These are phyloP conservation scores for Sordariomycetes sp. DNA, from an alignment of 2,329 filamentous ascomycete genomes.

Conservation along the genomic window DNA sequence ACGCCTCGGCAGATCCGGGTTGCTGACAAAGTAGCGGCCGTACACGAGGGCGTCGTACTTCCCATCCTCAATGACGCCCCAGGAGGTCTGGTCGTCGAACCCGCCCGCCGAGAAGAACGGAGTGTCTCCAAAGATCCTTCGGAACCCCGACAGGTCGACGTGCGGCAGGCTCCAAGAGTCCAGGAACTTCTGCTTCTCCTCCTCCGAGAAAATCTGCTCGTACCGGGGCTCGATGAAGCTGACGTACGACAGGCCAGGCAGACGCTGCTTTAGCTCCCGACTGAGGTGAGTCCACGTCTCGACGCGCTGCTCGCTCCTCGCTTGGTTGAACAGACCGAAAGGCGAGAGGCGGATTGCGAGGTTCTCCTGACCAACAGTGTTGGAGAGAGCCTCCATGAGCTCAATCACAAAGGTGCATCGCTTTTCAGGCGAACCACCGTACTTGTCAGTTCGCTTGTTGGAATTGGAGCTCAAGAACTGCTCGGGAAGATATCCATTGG, in stretches of 20 bases:
- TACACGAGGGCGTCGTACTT: constrained; percentile 35
- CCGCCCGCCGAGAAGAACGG: constrained; percentile 48
- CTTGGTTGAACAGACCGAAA: constrained; percentile 42
- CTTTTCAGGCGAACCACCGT: constrained; percentile 21
- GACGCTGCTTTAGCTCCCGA: constrained; percentile 31
- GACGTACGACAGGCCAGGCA: constrained; percentile 39
- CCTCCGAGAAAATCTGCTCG: constrained; percentile 39
- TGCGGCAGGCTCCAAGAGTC: constrained; percentile 33
- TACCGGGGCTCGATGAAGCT: constrained; percentile 46
- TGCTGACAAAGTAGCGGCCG: constrained; percentile 19
- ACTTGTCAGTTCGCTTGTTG: constrained; percentile 25
- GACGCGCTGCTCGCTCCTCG: constrained; percentile 37
- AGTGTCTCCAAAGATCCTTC: constrained; percentile 39
- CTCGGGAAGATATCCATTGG: constrained; percentile 28
- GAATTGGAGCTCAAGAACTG: constrained; percentile 26
- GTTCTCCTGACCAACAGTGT: constrained; percentile 33
- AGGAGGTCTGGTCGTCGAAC: constrained; percentile 39
- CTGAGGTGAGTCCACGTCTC: constrained; percentile 44
- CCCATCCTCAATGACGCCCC: constrained; percentile 31
- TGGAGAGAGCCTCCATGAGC: constrained; percentile 34
- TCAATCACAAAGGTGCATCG: constrained; percentile 43
- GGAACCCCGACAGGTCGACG: constrained; percentile 36
- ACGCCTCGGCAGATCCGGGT: constrained; percentile 19
- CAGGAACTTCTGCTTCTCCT: constrained; percentile 39
- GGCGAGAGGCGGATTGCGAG: constrained; percentile 35